Percentiles rank a stretch among this genome's conserved stretches.
These are phyloP conservation scores for Aspergillus persii DNA, from an alignment of 2,329 filamentous ascomycete genomes.

Conservation along the genomic window DNA sequence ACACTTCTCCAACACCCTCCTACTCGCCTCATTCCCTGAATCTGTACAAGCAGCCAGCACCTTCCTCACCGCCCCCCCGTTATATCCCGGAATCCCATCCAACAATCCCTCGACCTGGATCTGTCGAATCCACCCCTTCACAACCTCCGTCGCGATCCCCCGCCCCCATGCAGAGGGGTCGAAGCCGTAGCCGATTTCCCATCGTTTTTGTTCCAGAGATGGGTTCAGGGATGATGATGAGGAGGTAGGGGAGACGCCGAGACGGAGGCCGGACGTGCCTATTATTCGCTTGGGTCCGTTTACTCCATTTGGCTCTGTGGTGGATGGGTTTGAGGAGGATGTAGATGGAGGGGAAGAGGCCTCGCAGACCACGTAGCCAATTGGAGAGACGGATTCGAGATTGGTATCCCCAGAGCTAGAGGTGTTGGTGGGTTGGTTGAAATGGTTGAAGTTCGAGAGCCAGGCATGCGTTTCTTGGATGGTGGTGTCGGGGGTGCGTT, in stretches of 20 bases:
- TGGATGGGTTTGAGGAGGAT: too few species aligned
- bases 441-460: neutral
- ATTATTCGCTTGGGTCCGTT: neutral
- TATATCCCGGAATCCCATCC: neutral
- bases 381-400: neutral
- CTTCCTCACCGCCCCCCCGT: constrained; percentile 37
- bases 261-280: constrained; percentile 5
- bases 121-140: constrained; percentile 40
- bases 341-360: too few species aligned
- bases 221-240: neutral
- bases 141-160: constrained; percentile 58
- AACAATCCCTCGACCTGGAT: constrained; percentile 38
- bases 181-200: constrained; percentile 58
- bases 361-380: neutral
- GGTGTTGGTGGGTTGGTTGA: too few species aligned
- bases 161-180: constrained; percentile 54
- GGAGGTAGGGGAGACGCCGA: neutral
- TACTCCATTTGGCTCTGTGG: too few species aligned
- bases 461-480: constrained; percentile 6
- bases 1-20: constrained; percentile 52
- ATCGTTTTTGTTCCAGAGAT: neutral
- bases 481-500: constrained; percentile 6
- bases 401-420: too few species aligned
- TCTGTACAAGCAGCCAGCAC: constrained; percentile 47
- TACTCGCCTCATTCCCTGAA: constrained; percentile 52